Percentiles rank a stretch among this genome's conserved stretches.
Evolutionary conservation across 2,329 filamentous ascomycete species (phyloP).

Genomic region (Colletotrichum sansevieriae): DNA sequence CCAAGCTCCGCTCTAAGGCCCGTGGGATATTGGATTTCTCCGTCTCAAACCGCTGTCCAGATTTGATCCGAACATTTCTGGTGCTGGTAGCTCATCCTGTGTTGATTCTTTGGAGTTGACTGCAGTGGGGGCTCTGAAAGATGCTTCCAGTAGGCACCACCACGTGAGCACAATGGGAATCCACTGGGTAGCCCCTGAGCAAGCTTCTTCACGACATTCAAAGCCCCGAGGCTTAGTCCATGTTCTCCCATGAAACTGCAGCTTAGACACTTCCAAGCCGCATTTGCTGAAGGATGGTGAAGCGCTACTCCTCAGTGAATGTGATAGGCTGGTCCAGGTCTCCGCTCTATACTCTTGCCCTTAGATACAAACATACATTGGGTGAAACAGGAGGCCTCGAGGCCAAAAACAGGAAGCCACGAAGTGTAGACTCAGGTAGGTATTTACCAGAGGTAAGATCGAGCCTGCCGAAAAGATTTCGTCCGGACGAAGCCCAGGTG

Average conservation of each 20-base stretch:
- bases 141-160: neutral
- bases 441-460: constrained; percentile 33
- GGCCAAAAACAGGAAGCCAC: constrained; percentile 38
- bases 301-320: constrained; percentile 11
- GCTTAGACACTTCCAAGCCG: constrained; percentile 13
- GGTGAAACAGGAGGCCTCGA: constrained; percentile 27
- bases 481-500: constrained; percentile 18
- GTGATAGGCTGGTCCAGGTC: neutral
- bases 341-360: constrained; percentile 7
- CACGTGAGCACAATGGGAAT: constrained; percentile 9
- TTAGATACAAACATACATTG: constrained; percentile 1
- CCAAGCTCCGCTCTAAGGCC: neutral
- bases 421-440: neutral
- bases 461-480: constrained; percentile 25
- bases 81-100: neutral
- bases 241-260: constrained; percentile 2
- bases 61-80: neutral
- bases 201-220: constrained; percentile 29
- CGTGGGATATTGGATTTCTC: neutral
- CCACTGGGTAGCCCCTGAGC: neutral
- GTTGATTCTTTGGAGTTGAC: constrained; percentile 10
- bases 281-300: constrained; percentile 11
- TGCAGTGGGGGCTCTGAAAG: neutral
- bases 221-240: constrained; percentile 19
- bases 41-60: neutral